Base-by-base conservation (phyloP, 306 rosid genomes). In the Dicorynia guianensis region DNA sequence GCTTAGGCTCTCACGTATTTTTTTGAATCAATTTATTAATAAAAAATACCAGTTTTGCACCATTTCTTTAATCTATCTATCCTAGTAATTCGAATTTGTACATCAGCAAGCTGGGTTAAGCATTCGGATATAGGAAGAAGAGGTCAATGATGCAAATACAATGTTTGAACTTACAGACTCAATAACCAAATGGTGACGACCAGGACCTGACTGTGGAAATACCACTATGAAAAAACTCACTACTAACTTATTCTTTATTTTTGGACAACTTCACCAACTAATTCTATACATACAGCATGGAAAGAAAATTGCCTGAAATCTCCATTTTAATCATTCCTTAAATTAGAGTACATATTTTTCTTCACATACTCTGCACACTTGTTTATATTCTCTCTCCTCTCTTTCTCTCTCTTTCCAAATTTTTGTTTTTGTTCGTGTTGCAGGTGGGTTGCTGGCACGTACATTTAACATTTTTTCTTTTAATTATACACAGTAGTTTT, bases 1-100 rank as follows among this genome's bases (percentile, higher is more conserved):
- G 1, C 30, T 1, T 80, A 68, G 68, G 82, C 65, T 63, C 59
- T 34, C 68, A 69, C 77, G 73, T 80, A 76, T 76, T 89, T 87
- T 84, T 72, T 89, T 78, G 47, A 69, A 78, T 58, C 75, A 65
- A 62, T 69, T 25, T 59, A 80, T 47, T 74, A 71, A 78, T 77
- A 86, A 88, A 58, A 80, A 81, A 70, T 65, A 68, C 69, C 81
- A 74, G 62, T 69, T 83, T 79, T 75, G 80, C 80, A 47, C 69
- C 68, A 49, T 15, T 73, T 73, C 56, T 30, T 70, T 39, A 52
- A 30, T 49, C 57, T 5, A n/a, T 72, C 30, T 25, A 25, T 15
- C 42, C 56, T 20, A 17, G 46, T 64, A 64, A 33, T 48, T 39
- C 8, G 36, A 25, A 18, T 11, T 11, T 19, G 2, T 1, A 67